A percentile compares a stretch with the other conserved stretches of the same genome.
Evolutionary conservation across 2,329 filamentous ascomycete genomes (phyloP).

Genomic region (Hypoxylon sp.): DNA sequence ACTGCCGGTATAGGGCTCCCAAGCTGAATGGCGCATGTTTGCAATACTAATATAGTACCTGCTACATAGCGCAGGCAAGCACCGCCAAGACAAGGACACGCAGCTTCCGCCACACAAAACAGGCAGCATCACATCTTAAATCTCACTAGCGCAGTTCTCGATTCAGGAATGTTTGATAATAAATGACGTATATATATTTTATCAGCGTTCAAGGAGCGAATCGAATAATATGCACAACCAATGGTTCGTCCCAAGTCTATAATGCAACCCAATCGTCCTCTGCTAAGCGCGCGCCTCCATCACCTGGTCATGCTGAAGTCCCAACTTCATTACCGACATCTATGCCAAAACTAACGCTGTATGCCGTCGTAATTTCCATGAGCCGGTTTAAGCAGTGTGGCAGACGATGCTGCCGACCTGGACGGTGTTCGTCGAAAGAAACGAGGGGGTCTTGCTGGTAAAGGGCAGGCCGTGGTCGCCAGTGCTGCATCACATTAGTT

Average conservation of each 20-base stretch:
- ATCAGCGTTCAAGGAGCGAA: conserved; percentile 14
- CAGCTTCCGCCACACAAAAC: conserved; percentile 26
- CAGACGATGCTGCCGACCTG: conserved; percentile 47
- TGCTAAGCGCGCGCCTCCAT: background rate
- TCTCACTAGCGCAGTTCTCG: background rate
- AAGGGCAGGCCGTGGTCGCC: conserved; percentile 40
- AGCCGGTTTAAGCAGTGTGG: conserved; percentile 12
- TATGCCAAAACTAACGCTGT: background rate
- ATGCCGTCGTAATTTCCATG: background rate
- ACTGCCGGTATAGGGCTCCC: background rate
- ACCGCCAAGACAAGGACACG: conserved; percentile 23
- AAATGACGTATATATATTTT: conserved; percentile 18
- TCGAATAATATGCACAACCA: conserved; percentile 17
- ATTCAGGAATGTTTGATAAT: background rate
- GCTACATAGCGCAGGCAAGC: background rate
- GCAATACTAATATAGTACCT: background rate
- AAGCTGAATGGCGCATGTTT: background rate
- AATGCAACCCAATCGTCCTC: background rate
- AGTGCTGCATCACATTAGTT: conserved; percentile 29
- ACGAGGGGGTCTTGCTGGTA: conserved; percentile 35
- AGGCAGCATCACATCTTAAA: conserved; percentile 2
- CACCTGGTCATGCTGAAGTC: background rate
- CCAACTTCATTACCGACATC: conserved; percentile 1
- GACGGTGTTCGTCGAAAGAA: conserved; percentile 48
- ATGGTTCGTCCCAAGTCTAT: conserved; percentile 1